Base-by-base conservation (phyloP, 805 yeast species). In the Candida maris region DNA sequence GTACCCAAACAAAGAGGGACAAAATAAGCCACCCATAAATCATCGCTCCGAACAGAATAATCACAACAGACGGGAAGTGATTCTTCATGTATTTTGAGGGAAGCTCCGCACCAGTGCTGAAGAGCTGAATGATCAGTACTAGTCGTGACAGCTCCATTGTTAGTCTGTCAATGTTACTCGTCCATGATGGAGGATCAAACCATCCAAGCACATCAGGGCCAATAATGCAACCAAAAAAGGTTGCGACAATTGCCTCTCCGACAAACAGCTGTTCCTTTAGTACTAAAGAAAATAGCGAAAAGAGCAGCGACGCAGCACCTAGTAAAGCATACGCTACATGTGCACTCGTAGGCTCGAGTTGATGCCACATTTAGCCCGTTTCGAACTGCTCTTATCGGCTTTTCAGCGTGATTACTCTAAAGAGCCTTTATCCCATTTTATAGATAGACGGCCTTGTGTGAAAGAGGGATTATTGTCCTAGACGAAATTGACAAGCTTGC, bases 91-190 rank as follows among this genome's bases (percentile, higher is more conserved):
- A 88, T 56, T 84, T 85, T 38, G 85, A 77, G 13, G 97, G 97
- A 59, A 88, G 67, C 60, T 88, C 97, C 22, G 88, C 97, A 2
- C 96, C 95, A 15, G 86, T 95, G 7, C 96, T 96, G 52, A 88
- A 91, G 49, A 88, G 85, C 65, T 88, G 96, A 35, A 88, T 75
- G 55, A 91, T 81, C 50, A 88, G 65, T 3, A 87, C 91, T 12
- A 88, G 75, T 36, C 96, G 71, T 38, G 91, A 80, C 12, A 89
- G 68, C 53, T 88, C 97, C 45, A 87, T 65, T 0, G 96, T 88
- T 45, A 89, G 77, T 35, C 71, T 70, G 57, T 89, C 96, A 1
- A 85, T 61, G 53, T 87, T 32, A 12, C 30, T 7, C 2, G 51
- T 44, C 97, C 97, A 88, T 4, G 73, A 64, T 6, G 75, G 59